Evolutionary conservation across 208 protist species (phyloP), one percentile per base, ranked within the genome.

Genomic region (Acanthamoeba quina): DNA sequence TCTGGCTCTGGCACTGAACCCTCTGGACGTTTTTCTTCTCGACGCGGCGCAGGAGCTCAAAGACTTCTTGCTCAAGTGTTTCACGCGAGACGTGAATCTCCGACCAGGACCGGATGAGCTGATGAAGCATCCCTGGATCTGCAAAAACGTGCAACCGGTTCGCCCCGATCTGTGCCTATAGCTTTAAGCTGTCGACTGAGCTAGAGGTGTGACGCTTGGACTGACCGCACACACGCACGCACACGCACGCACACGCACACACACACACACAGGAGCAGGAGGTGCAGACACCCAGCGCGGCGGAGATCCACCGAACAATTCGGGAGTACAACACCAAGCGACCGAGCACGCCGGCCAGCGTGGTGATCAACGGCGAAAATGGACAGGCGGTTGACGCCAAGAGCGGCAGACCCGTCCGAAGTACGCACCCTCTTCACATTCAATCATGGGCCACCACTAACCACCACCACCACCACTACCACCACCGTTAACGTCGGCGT

Each of bases 51-150:
- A 90, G 82, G 58, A 90, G 11, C 93, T 98, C 29, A 4, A 96
- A 29, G 97, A 98, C 86, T 98, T 98, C 78, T 83, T 98, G 44
- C 31, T 95, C 7, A 41, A 95, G 31, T 98, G 97, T 92, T 98
- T 98, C 94, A 60, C 94, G 24, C 98, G 98, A 68, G 96, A 98
- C 94, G 95, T 97, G n/a, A 92, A 91, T 21, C 24, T 94, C 31
- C 95, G 98, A 49, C 66, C 94, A 19, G 95, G 91, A 3, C 97
- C 98, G 6, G 66, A 92, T 5, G 86, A 97, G 80, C 93, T 98
- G 0, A 70, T 98, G 60, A 44, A 86, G 34, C 98, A 98, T 94
- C 49, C 89, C 15, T 97, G 95, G 90, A 60, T 96, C 54, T 56
- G 26, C 44, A 37, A 62, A 24, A 70, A 62, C 31, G 82, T 90